Evolutionary conservation across 1,139 yeast genomes (phyloP), one percentile per base, ranked within the genome.

Genomic region (Nadsonia starkeyi-henricii): DNA sequence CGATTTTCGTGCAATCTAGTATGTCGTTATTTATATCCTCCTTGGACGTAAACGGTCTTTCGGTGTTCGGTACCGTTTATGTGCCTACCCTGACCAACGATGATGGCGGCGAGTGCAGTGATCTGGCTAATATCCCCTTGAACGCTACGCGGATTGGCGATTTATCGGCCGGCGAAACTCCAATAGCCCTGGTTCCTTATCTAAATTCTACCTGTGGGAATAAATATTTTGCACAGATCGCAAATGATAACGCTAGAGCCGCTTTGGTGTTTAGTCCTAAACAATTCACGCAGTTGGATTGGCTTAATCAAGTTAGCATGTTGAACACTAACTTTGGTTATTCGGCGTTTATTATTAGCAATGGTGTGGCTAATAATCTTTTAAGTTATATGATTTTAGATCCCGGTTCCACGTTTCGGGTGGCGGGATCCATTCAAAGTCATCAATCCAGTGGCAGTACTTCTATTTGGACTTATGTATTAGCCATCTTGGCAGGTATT

Each of bases 381-480:
- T 9, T 33, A 15, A 15, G 5, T 33, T 23, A 23, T 9, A 33
- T 33, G 39, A 33, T 15, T 13, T 7, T 7, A 7, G 17, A 33
- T 33, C 17, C 9, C 9, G 39, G 17, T 15, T 13, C 17, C 17
- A 5, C 28, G 28, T 23, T 5, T 23, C 28, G 28, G 28, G 39
- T 33, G 17, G 39, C 17, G 4, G 39, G 39, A 5, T 7, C 39
- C 4, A n/a, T 33, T 13, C 17, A 33, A 33, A 33, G 15, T n/a
- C 15, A 13, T 33, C 17, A 33, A 15, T 4, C 39, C 39, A 15
- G 17, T 5, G 17, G 17, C 17, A 3, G 4, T 9, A 7, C 39
- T 7, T 13, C 39, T 3, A n/a, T 53, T 7, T 53, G 56, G 56
- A 49, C 53, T 2, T 51, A 49, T 45, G 52, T 53, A 1, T 48